Evolutionary conservation across 73 alveolate genomes (phyloP), one percentile per base, ranked within the genome.

Genomic region (Symbiodinium natans): DNA sequence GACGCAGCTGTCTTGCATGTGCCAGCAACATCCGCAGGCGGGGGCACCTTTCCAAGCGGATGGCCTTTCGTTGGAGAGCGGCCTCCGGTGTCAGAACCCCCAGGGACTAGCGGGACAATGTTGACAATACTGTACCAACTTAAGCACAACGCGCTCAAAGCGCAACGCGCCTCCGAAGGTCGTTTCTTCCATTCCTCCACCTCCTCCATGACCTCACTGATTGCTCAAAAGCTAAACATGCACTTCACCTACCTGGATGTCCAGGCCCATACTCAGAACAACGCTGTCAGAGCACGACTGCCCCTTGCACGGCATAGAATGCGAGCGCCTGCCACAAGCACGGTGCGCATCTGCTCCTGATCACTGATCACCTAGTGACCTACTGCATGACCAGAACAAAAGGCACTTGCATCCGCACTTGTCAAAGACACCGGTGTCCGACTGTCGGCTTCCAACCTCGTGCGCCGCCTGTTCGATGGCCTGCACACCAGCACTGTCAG

Each of bases 391-490:
- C 13, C 59, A 6, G 13, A 46, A 6, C 59, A 13, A 13, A 6
- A 6, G 21, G 59, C 59, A 46, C 21, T 46, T 46, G 59, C 13
- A 6, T 46, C 21, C 59, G 6, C 59, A 13, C 59, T 9, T 9
- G 59, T 46, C 21, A 6, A 46, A 46, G 13, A 6, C 59, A 46
- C 59, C 6, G n/a, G n/a, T n/a, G n/a, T n/a, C n/a, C n/a, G n/a
- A n/a, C n/a, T n/a, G n/a, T n/a, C n/a, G n/a, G n/a, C n/a, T n/a
- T 63, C 77, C 34, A 27, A 36, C 80, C 80, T 63, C 80, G 80
- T 63, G 80, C 80, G 17, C 36, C 17, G 23, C 38, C 80, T n/a
- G 80, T 63, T 63, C 80, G 80, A 63, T 63, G 80, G 33, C 80
- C 80, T 63, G 38, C 59, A 13, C 13, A 46, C 59, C 59, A 46